Conservation (phyloP, 2,329 filamentous ascomycete species). For the Rutstroemia sp. region DNA sequence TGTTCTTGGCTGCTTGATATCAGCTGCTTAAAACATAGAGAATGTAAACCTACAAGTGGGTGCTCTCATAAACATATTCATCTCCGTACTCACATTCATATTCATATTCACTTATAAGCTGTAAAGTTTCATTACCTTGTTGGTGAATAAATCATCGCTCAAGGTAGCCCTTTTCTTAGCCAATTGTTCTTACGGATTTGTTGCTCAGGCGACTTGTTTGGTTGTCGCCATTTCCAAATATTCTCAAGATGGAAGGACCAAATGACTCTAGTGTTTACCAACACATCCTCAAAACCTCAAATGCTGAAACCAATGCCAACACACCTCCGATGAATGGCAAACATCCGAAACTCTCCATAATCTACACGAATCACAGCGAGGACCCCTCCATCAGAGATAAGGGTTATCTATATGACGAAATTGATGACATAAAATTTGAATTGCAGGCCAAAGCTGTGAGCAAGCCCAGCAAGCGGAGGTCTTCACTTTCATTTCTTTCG, state of each 20-base stretch:
- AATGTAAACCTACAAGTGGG: background rate
- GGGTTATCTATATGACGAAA: constrained; percentile 1
- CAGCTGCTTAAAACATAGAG: background rate
- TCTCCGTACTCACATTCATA: background rate
- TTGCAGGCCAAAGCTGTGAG: background rate
- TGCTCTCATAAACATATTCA: background rate
- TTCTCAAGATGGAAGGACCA: constrained; percentile 7
- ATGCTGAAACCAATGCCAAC: background rate
- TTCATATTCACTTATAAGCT: too few species aligned
- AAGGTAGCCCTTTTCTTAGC: background rate
- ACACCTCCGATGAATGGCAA: background rate
- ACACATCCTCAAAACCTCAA: background rate
- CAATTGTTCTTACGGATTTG: background rate
- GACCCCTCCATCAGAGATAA: background rate
- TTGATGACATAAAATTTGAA: constrained; percentile 6
- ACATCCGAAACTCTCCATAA: background rate
- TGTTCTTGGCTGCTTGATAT: too few species aligned
- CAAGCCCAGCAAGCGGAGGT: background rate
- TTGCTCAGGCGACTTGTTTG: background rate
- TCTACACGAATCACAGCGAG: background rate
- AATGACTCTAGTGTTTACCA: background rate
- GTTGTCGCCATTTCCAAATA: background rate
- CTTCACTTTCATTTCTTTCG: background rate
- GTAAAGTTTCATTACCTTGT: background rate
- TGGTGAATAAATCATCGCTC: background rate